Base-by-base conservation (phyloP, 805 yeast species). In the Ogataea pini region DNA sequence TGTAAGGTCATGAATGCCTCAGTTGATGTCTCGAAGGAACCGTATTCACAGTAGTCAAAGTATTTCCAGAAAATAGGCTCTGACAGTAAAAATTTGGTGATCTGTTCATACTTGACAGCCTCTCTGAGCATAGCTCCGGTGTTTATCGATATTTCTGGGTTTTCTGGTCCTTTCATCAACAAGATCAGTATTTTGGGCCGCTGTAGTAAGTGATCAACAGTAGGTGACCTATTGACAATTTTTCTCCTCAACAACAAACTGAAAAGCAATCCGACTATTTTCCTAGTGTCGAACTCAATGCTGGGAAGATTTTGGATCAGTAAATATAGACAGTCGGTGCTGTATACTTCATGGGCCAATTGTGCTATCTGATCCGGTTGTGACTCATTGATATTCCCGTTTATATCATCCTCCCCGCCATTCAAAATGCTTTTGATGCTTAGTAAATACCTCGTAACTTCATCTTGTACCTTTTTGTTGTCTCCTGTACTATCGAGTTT, bases 251-350 rank as follows among this genome's bases (percentile, higher is more conserved):
- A 75, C 36, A 95, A 75, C 4, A 89, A 83, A 52, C 83, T 79
- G 63, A 90, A 89, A 44, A 94, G 64, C 4, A 79, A 71, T 4
- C 82, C 76, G 13, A 89, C 92, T 57, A 88, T 94, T 60, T 92
- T 90, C 47, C 97, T 75, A 38, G 95, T 82, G 63, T 94, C 98
- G 68, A 94, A 91, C 54, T 89, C 97, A 47, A 94, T 75, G 28
- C 75, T 73, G n/a, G 70, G 71, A 47, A 94, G 70, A 59, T 83
- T 78, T 16, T 70, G 63, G 12, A 89, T 72, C 51, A 94, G 68
- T 18, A 75, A 73, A 54, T 77, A 78, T 28, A 94, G 76, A 49
- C 86, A 71, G 63, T 90, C 96, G 0, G 86, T 73, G 7, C 78
- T 67, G 60, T 86, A 87, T 2, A 89, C 82, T 55, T 91, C 97